Evolutionary conservation across 2,329 filamentous ascomycete genomes (phyloP).

Genomic region (Coniochaeta sp.): DNA sequence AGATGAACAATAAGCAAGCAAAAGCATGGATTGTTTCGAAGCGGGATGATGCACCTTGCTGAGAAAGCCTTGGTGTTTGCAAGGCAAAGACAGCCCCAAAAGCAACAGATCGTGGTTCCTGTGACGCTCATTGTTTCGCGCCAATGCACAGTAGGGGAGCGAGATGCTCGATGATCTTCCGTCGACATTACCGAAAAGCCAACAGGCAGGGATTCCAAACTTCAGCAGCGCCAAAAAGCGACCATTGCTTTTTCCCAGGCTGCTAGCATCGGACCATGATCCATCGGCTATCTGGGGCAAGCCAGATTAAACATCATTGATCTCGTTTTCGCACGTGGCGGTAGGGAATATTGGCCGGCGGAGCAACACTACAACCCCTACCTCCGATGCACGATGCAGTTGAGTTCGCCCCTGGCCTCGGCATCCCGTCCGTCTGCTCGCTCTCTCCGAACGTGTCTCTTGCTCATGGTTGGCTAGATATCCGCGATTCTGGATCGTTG

Average conservation of each 20-base stretch:
- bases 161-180: too few species aligned
- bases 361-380: not conserved
- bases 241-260: not conserved
- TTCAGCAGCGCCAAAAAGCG: not conserved
- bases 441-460: not conserved
- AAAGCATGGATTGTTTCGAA: too few species aligned
- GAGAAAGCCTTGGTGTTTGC: too few species aligned
- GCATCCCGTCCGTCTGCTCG: not conserved
- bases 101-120: not conserved
- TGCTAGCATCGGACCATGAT: not conserved
- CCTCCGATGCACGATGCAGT: not conserved
- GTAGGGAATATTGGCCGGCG: slow-evolving; percentile 1
- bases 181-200: too few species aligned
- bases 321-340: slow-evolving; percentile 3
- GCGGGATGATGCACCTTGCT: too few species aligned
- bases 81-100: too few species aligned
- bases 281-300: not conserved
- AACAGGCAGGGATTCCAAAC: not conserved
- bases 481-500: not conserved
- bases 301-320: not conserved
- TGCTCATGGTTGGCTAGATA: not conserved
- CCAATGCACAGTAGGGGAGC: not conserved
- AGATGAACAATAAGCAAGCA: too few species aligned
- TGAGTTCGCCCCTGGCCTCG: not conserved
- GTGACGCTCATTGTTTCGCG: not conserved